These are phyloP conservation scores for Mycena rebaudengoi DNA, from an alignment of 768 basidiomycete genomes.

Conservation along the genomic window DNA sequence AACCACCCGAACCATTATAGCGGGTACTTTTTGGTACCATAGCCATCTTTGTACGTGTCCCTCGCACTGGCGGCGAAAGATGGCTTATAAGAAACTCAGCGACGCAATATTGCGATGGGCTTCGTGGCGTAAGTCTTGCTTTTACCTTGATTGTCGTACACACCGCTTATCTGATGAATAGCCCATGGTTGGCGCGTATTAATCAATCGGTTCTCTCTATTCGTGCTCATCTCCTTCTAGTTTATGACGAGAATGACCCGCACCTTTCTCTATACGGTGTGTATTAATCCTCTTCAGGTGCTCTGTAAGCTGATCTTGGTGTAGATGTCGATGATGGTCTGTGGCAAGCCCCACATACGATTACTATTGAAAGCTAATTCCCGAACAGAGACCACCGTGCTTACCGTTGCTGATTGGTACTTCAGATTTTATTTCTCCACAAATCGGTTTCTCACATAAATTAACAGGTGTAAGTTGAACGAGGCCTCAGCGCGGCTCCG, in stretches of 20 bases:
- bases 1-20: conserved; percentile 26
- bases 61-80: no score
- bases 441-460: not conserved
- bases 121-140: no score
- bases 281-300: not conserved
- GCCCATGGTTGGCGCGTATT: no score
- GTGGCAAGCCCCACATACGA: not conserved
- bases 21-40: conserved; percentile 45
- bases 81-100: not conserved
- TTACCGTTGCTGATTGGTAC: conserved; percentile 40
- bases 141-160: no score
- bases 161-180: no score
- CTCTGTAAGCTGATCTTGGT: not conserved
- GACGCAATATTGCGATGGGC: conserved; percentile 54
- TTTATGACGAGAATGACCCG: conserved; percentile 31
- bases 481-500: no score
- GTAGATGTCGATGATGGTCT: conserved; percentile 52
- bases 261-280: not conserved
- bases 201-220: not conserved
- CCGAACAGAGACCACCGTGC: conserved; percentile 32
- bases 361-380: not conserved
- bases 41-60: conserved; percentile 28
- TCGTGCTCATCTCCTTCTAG: not conserved
- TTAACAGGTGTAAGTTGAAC: conserved; percentile 2
- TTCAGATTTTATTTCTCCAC: conserved; percentile 7